Conservation (phyloP, 2,329 filamentous ascomycete genomes). For the Colletotrichum tofieldiae region DNA sequence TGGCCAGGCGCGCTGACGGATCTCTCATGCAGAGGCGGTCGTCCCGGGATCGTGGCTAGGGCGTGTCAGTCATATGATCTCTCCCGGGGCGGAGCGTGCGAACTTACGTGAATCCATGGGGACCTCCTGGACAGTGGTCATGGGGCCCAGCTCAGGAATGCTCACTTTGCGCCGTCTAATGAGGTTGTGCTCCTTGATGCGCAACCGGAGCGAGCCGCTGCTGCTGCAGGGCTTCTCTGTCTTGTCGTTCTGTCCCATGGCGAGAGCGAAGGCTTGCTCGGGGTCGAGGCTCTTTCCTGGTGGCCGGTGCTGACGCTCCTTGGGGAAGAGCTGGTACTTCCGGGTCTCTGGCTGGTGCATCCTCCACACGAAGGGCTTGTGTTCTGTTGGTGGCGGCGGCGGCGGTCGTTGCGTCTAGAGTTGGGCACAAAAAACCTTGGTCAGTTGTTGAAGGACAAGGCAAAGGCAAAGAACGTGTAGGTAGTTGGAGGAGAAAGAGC, state of each 20-base stretch:
- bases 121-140: conserved; percentile 78
- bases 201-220: conserved; percentile 62
- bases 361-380: conserved; percentile 71
- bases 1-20: conserved; percentile 74
- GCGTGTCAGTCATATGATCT: conserved; percentile 24
- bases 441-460: conserved; percentile 43
- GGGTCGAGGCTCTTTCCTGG: conserved; percentile 64
- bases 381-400: conserved; percentile 50
- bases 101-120: conserved; percentile 80
- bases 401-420: conserved; percentile 42
- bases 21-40: conserved; percentile 75
- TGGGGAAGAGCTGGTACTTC: conserved; percentile 75
- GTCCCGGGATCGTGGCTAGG: conserved; percentile 77
- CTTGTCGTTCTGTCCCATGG: conserved; percentile 61
- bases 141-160: conserved; percentile 75
- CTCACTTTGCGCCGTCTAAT: conserved; percentile 74
- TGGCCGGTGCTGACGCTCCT: conserved; percentile 62
- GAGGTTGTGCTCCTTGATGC: conserved; percentile 72
- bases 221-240: conserved; percentile 56
- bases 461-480: conserved; percentile 27
- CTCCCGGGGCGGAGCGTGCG: background rate
- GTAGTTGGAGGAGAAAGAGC: conserved; percentile 34
- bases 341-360: conserved; percentile 70
- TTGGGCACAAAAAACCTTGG: conserved; percentile 37
- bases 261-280: conserved; percentile 64